Base-by-base conservation (phyloP, 1,139 yeast genomes). In the Protomyces lactucae-debilis region DNA sequence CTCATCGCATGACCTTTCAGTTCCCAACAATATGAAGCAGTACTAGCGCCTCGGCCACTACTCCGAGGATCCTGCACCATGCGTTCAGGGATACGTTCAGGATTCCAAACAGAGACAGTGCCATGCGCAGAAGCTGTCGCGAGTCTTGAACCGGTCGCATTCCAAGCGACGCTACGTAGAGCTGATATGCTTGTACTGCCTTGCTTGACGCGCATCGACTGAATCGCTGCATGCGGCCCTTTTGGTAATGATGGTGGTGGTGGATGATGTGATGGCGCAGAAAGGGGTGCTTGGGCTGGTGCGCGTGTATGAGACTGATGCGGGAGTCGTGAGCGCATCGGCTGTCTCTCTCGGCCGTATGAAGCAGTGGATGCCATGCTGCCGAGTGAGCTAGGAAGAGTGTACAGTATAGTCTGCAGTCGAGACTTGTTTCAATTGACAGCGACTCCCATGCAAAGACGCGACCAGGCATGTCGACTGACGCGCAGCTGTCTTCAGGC, bases 161-260 rank as follows among this genome's bases (percentile, higher is more conserved):
- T 69, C 70, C 70, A 69, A 4, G 67, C 66, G 28, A 69, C 64
- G 4, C 60, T 16, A 9, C 68, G 65, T 9, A 67, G 54, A 32
- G 61, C 61, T 23, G 60, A 68, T 43, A 39, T 25, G 21, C 53
- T 66, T 48, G 86, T 87, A 9, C 80, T 84, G 23, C 73, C 78
- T 35, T 57, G 52, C 32, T 43, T 64, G 48, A 55, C 37, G 14
- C 60, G 43, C 43, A 59, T 43, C 25, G 32, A 39, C 40, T 40
- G 55, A n/a, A 59, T 32, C 12, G 52, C 63, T 6, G 63, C 63
- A 43, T 59, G 63, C 9, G 57, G 63, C 6, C 63, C 63, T 16
- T 55, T 59, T 23, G 63, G 43, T 1, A 14, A 2, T 39, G 43
- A 12, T 12, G 40, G 40, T 16, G 5, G 43, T 0, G 43, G 8